A percentile compares a stretch with the other conserved stretches of the same genome.
Conservation (phyloP, 1,284 basidiomycete genomes). For the Ustilago bromivora region DNA sequence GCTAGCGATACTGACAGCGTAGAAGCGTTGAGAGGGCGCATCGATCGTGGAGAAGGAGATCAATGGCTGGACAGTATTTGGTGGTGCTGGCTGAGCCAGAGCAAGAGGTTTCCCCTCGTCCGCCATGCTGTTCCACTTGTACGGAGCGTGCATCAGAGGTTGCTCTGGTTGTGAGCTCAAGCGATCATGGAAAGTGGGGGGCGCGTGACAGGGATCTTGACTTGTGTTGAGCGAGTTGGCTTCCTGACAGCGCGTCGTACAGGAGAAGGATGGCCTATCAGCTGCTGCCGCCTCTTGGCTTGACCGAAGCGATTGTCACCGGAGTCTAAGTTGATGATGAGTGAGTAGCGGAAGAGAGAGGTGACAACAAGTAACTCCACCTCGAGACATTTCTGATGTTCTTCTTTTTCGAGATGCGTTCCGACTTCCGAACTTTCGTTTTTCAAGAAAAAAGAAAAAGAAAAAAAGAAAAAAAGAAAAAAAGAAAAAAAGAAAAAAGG, state of each 20-base stretch:
- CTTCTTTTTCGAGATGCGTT: neutral
- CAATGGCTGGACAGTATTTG: constrained; percentile 53
- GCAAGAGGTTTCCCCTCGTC: constrained; percentile 17
- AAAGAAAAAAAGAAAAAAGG: neutral
- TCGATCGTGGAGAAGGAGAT: constrained; percentile 69
- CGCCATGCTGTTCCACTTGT: constrained; percentile 12
- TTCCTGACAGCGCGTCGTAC: neutral
- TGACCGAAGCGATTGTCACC: neutral
- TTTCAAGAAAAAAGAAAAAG: neutral
- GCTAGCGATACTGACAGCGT: constrained; percentile 72
- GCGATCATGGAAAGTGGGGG: constrained; percentile 4
- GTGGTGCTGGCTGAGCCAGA: constrained; percentile 8
- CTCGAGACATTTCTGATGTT: neutral
- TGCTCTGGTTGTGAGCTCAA: neutral
- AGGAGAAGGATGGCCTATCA: neutral
- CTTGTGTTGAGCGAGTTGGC: neutral
- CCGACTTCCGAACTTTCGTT: neutral
- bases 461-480: neutral
- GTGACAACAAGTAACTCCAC: neutral
- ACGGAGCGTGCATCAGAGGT: neutral
- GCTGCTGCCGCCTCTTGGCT: too few relatives aligned
- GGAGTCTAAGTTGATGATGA: neutral
- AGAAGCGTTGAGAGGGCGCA: constrained; percentile 73
- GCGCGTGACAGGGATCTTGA: constrained; percentile 6
- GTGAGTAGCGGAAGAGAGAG: neutral